Evolutionary conservation across 192 early-diverging fungal species (phyloP).

Genomic region (Rhizophlyctis rosea): DNA sequence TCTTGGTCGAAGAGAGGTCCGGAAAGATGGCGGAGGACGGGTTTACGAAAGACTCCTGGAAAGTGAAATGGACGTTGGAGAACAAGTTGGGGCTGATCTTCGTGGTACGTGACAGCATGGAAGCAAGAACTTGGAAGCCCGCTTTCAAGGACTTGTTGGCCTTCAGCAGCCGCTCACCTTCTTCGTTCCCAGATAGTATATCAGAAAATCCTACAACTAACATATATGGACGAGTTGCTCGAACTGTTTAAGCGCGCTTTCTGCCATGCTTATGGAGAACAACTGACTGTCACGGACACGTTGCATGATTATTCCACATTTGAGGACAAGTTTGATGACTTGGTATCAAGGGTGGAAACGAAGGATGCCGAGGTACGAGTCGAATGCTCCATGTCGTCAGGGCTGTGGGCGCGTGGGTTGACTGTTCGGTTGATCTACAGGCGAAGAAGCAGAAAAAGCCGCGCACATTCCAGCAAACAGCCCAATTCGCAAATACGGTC

Average conservation of each 20-base stretch:
- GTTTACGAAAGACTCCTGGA: constrained; percentile 64
- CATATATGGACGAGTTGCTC: constrained; percentile 82
- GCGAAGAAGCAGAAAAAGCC: too few species aligned
- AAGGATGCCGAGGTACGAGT: constrained; percentile 55
- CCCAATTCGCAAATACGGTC: too few species aligned
- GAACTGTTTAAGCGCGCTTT: constrained; percentile 67
- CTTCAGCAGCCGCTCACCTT: not conserved
- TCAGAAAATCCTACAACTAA: constrained; percentile 80
- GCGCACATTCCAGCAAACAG: too few species aligned
- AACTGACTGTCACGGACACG: constrained; percentile 32
- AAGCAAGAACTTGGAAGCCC: not conserved
- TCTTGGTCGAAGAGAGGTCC: constrained; percentile 73
- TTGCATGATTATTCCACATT: constrained; percentile 45
- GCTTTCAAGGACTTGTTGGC: not conserved
- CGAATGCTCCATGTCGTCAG: too few species aligned
- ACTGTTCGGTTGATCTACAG: too few species aligned
- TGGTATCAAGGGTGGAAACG: constrained; percentile 66
- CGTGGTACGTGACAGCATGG: constrained; percentile 22
- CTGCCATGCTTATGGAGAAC: constrained; percentile 48
- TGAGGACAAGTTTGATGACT: constrained; percentile 67
- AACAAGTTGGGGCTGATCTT: constrained; percentile 34
- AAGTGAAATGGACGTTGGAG: constrained; percentile 33
- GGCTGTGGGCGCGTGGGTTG: too few species aligned
- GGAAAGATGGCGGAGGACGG: constrained; percentile 36
- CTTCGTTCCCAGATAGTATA: constrained; percentile 63